A percentile compares a stretch with the other conserved stretches of the same genome.
These are phyloP conservation scores for Gnetum montanum DNA, from an alignment of 75 land plant genomes.

Conservation along the genomic window DNA sequence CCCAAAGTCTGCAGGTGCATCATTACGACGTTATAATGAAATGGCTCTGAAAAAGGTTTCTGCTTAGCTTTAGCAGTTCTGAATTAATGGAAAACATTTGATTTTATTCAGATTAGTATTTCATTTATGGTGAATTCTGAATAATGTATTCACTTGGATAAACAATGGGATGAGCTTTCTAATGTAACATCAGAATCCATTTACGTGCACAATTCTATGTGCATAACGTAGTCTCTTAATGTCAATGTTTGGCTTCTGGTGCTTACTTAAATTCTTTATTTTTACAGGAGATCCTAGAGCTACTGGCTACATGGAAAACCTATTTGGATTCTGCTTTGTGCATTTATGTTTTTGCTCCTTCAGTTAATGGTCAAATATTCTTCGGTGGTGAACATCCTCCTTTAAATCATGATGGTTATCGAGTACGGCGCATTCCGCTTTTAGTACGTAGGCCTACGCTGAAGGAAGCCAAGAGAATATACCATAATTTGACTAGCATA, in stretches of 20 bases:
- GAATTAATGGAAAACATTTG: too few relatives aligned
- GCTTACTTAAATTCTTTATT: too few relatives aligned
- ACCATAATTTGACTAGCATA: constrained; percentile 40
- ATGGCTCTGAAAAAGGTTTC: constrained; percentile 86
- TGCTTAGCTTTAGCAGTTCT: neutral
- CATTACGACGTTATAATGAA: constrained; percentile 94
- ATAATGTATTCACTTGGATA: too few relatives aligned
- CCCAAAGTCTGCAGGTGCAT: constrained; percentile 87
- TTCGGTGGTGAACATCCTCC: constrained; percentile 65
- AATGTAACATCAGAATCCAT: too few relatives aligned
- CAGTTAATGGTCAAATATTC: constrained; percentile 59
- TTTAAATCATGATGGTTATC: constrained; percentile 25
- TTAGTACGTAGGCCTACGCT: constrained; percentile 80
- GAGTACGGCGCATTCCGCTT: constrained; percentile 60
- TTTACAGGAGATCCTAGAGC: constrained; percentile 69
- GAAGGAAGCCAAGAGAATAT: constrained; percentile 78
- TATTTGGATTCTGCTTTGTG: constrained; percentile 54
- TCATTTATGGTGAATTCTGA: too few relatives aligned
- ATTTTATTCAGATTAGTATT: too few relatives aligned
- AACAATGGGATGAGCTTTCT: too few relatives aligned
- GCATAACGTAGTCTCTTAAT: too few relatives aligned
- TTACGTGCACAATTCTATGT: too few relatives aligned
- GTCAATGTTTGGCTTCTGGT: too few relatives aligned
- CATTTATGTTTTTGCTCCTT: constrained; percentile 72
- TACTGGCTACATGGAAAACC: constrained; percentile 68